Conservation (phyloP, 768 basidiomycete genomes). For the Termitomyces eurrhizus region DNA sequence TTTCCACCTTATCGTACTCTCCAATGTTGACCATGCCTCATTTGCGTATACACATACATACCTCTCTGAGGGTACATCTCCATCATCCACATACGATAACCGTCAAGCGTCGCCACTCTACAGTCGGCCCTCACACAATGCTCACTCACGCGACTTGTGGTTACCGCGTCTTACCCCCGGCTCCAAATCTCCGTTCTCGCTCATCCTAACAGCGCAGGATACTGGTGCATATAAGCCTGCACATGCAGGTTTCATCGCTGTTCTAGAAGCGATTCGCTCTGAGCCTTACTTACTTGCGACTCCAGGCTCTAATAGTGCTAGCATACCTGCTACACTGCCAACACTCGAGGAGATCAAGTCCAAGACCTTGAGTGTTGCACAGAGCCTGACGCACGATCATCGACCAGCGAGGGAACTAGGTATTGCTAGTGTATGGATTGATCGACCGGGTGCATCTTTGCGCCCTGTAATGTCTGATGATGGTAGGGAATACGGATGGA, state of each 20-base stretch:
- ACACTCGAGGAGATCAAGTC: conserved; percentile 31
- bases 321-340: conserved; percentile 15
- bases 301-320: conserved; percentile 15
- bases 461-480: conserved; percentile 24
- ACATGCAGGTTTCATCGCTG: conserved; percentile 47
- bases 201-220: conserved; percentile 69
- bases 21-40: conserved; percentile 68
- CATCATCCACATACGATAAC: conserved; percentile 6
- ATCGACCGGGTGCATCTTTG: conserved; percentile 44
- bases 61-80: conserved; percentile 39
- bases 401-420: conserved; percentile 56
- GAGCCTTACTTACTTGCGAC: conserved; percentile 33
- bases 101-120: conserved; percentile 17
- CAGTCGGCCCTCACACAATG: conserved; percentile 29
- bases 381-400: conserved; percentile 65
- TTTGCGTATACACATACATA: conserved; percentile 57
- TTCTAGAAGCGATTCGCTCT: conserved; percentile 38
- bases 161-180: conserved; percentile 37
- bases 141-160: conserved; percentile 35
- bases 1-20: conserved; percentile 70
- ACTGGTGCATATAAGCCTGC: conserved; percentile 72
- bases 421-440: conserved; percentile 63
- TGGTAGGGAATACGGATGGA: conserved; percentile 35
- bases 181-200: conserved; percentile 57
- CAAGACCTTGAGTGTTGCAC: conserved; percentile 62